Base-by-base conservation (phyloP, 2,329 filamentous ascomycete species). In the Neofusicoccum parvum region DNA sequence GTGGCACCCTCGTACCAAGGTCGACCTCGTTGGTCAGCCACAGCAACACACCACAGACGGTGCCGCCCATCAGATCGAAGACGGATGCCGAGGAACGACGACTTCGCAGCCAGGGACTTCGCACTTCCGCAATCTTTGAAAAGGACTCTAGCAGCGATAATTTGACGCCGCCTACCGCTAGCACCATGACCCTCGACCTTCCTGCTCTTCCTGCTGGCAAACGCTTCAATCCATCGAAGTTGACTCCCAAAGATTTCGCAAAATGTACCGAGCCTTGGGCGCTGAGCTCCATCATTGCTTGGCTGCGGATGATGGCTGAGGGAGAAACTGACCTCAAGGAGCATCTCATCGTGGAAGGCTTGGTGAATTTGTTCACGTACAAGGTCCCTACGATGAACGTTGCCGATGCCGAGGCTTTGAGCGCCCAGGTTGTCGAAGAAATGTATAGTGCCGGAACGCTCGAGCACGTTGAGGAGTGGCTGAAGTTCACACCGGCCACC, bases 311-410 rank as follows among this genome's bases (percentile, higher is more conserved):
- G 65, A 90, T 98, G 86, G 92, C 92, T 15, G 94, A 97, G 71
- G 94, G 94, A 45, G 94, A 97, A 73, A 88, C 90, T 11, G 93
- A 99, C 76, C 81, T 99, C 53, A 93, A 91, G 74, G 87, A 91
- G 73, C 91, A 92, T 73, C 89, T 91, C 1, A 88, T 99, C 60
- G 90, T 92, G 66, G 94, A 98, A 70, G 94, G 92, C 2, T 84
- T 99, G 48, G 89, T 97, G 48, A 91, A 89, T 36, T 82, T 99
- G 6, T 98, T 99, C 76, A 96, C 92, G 1, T 87, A 92, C 79
- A 98, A 97, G 78, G 93, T 99, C 0, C 94, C 95, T 0, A 99
- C 93, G 0, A 97, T 99, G 92, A 98, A 99, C 72, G 94, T 95
- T 48, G 94, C 94, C 5, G 96, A 99, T 81, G 95, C 95, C 0